phyloP scores from a whole-genome alignment of 192 early-diverging fungal species.

The Coemansia sp. region DNA sequence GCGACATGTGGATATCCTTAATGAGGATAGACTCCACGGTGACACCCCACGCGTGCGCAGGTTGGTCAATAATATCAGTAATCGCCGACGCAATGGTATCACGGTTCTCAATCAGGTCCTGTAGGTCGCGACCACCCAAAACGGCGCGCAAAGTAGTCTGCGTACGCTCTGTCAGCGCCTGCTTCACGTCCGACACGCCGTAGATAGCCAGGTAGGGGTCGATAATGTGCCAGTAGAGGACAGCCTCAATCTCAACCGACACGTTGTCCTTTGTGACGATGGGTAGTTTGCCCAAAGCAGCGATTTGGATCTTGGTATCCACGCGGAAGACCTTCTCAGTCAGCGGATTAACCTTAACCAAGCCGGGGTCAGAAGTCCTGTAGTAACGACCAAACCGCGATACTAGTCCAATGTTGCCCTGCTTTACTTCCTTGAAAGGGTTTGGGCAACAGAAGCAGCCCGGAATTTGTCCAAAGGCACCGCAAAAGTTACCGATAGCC shows the following conservation, averaged over 20 bases:
- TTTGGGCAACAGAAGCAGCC: slow-evolving; percentile 58
- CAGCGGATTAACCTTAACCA: slow-evolving; percentile 60
- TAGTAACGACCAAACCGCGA: slow-evolving; percentile 59
- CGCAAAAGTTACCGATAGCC: slow-evolving; percentile 39
- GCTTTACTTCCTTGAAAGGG: slow-evolving; percentile 50
- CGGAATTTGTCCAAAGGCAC: slow-evolving; percentile 55
- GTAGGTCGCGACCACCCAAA: slow-evolving; percentile 79
- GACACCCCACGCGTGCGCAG: slow-evolving; percentile 82
- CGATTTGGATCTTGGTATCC: slow-evolving; percentile 70
- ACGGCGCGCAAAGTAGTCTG: slow-evolving; percentile 89
- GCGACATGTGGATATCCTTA: slow-evolving; percentile 80
- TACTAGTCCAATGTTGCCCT: slow-evolving; percentile 54
- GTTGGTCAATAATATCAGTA: slow-evolving; percentile 76
- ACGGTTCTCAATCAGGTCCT: slow-evolving; percentile 90
- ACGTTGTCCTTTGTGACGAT: slow-evolving; percentile 95
- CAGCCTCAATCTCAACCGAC: slow-evolving; percentile 80
- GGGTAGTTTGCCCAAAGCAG: slow-evolving; percentile 66
- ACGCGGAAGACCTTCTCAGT: slow-evolving; percentile 49
- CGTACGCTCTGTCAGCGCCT: slow-evolving; percentile 84
- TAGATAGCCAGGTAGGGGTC: slow-evolving; percentile 82
- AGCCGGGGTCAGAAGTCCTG: slow-evolving; percentile 63
- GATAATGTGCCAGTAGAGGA: slow-evolving; percentile 83
- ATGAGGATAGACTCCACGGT: slow-evolving; percentile 81
- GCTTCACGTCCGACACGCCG: slow-evolving; percentile 82
- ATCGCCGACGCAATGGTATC: slow-evolving; percentile 87